phyloP scores from a whole-genome alignment of 2,329 filamentous ascomycete species.

The Neonectria hederae region DNA sequence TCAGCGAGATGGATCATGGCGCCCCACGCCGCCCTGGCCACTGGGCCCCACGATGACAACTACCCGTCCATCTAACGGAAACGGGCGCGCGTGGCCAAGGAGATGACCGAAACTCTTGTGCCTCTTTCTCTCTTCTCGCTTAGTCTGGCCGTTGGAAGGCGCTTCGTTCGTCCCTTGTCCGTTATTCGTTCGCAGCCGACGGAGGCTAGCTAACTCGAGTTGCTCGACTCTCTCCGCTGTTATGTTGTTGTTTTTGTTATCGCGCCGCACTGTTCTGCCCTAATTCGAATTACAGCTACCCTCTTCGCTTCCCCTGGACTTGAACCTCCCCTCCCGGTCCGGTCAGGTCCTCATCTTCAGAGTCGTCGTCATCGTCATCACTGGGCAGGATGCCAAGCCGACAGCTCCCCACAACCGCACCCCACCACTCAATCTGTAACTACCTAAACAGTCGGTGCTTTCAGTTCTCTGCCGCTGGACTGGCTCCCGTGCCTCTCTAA shows the following conservation, averaged over 20 bases:
- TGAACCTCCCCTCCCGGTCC: constrained; percentile 12
- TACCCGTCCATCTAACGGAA: constrained; percentile 26
- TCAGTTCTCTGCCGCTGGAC: constrained; percentile 8
- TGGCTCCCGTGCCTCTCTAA: constrained; percentile 19
- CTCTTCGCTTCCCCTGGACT: not conserved
- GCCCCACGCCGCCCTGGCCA: constrained; percentile 20
- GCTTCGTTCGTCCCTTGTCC: not conserved
- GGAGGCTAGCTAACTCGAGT: not conserved
- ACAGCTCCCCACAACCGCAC: constrained; percentile 12
- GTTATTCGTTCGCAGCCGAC: not conserved
- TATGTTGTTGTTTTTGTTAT: not conserved
- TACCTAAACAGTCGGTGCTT: not conserved
- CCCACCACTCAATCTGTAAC: constrained; percentile 16
- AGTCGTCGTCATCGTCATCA: constrained; percentile 24
- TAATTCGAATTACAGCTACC: not conserved
- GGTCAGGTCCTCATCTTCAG: constrained; percentile 4
- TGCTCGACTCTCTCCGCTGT: not conserved
- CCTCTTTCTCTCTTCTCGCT: constrained; percentile 15
- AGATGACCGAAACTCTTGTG: constrained; percentile 19
- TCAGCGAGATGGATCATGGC: constrained; percentile 15
- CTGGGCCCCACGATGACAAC: constrained; percentile 18
- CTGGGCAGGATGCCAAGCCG: constrained; percentile 14
- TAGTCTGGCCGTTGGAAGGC: constrained; percentile 1
- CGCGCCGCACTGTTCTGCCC: not conserved
- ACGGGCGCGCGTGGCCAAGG: constrained; percentile 21